Evolutionary conservation across 345 rosid genomes (phyloP), one percentile per base, ranked within the genome.

Genomic region (Geranium brycei): DNA sequence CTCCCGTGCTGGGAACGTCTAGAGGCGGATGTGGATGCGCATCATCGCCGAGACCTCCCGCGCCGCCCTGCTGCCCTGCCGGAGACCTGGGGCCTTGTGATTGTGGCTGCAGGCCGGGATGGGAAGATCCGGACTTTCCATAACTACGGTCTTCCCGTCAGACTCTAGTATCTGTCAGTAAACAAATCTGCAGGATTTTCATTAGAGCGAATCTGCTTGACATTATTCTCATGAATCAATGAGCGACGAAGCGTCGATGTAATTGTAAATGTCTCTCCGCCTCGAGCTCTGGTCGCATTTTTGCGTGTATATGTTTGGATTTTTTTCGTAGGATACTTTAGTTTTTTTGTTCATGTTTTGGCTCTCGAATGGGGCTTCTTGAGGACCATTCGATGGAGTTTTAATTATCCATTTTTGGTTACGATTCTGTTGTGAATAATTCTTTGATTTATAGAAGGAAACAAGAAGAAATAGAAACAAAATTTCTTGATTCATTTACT

Each of bases 71-170:
- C 4, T 13, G 62, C 65, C 31, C 12, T 73, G 8, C 59, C 87
- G 2, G 82, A 78, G 16, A 77, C 93, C 28, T 89, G 96, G 96
- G 87, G 95, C 31, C 60, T 86, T 0, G 93, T 85, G 40, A 83
- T 92, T n/a, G 91, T 84, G 59, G 76, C 95, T 1, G 98, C 86
- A 5, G 84, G 91, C 59, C 75, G 72, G 58, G 93, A 89, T 51
- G 98, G 98, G 58, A 72, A 57, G 1, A 85, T 92, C 69, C 81
- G 76, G 73, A 82, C 87, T 40, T 92, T 83, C 75, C 89, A 83
- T 60, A 89, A 85, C 71, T 85, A 83, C 64, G 97, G 98, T 67
- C 59, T 84, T 76, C 90, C 93, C 4, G 59, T 76, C 30, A 69
- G 72, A 62, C 67, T 72, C 0, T 78, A 72, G 68, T 53, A 68